Conservation (phyloP, 768 basidiomycete genomes). For the Lentinula raphanica region DNA sequence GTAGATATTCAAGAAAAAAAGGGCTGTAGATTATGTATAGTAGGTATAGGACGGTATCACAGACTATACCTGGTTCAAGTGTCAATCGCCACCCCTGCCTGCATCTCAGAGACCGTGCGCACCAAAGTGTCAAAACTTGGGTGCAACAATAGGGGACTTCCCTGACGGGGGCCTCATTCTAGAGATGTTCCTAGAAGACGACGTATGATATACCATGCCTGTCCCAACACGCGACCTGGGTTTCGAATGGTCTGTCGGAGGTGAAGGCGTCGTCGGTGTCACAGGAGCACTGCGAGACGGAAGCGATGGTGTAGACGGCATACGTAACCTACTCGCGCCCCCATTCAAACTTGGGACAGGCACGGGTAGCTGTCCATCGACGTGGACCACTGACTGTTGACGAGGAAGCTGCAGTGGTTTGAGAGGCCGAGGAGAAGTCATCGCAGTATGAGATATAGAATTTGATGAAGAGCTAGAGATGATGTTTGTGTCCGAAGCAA, state of each 20-base stretch:
- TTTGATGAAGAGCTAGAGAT: conserved; percentile 17
- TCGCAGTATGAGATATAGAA: conserved; percentile 7
- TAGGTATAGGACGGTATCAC: not conserved
- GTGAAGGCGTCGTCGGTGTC: not conserved
- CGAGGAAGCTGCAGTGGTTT: conserved; percentile 28
- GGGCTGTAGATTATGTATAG: not conserved
- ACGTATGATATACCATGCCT: conserved; percentile 58
- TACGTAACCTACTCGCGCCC: not conserved
- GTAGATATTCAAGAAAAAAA: not conserved
- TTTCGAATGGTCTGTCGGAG: conserved; percentile 10
- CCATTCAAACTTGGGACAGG: conserved; percentile 24
- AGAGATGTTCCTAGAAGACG: conserved; percentile 7
- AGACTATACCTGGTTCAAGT: not conserved
- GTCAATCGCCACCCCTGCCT: too few species aligned
- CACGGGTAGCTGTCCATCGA: conserved; percentile 28
- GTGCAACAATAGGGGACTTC: not conserved
- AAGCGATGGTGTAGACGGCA: not conserved
- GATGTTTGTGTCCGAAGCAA: conserved; percentile 29
- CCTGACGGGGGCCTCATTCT: not conserved
- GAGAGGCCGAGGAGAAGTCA: conserved; percentile 14
- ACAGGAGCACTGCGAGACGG: conserved; percentile 3
- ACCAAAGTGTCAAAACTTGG: not conserved
- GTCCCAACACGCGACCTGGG: conserved; percentile 61
- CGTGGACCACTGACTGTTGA: conserved; percentile 6
- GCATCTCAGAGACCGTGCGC: not conserved